Base-by-base conservation (phyloP, 306 rosid species). In the Prunus mongolica region DNA sequence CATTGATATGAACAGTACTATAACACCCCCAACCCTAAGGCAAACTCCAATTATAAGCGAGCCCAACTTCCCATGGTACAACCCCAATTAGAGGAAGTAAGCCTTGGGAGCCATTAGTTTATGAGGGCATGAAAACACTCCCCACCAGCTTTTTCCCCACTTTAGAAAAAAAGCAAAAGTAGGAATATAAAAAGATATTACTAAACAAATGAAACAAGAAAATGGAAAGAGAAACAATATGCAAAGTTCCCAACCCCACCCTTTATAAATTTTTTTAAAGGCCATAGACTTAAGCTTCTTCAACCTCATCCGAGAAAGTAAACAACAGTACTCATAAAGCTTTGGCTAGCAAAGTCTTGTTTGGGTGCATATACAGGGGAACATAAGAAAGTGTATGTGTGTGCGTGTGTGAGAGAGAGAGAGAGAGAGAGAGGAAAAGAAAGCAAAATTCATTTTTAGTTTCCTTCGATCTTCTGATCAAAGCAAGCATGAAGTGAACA, bases 141-240 rank as follows among this genome's bases (percentile, higher is more conserved):
- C 71, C 78, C 82, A 82, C 86, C 88, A 81, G 84, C 93, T 87
- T 91, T 86, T 60, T 63, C 75, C 70, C 83, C 87, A 82, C 89
- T 91, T 87, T 91, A 81, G 74, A 80, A 68, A 76, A 89, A 89
- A 86, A 80, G 88, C 62, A 73, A 89, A 87, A 87, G 88, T 70
- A 80, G 71, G 80, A 85, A 89, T 76, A 84, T 80, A 84, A 84
- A 80, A 79, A 76, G 63, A 88, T 80, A 67, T 67, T 76, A 75
- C 75, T 79, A 87, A 91, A 82, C 69, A 78, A 85, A 75, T 80
- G 87, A 84, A 85, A 61, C 65, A 28, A 67, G 52, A 71, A 68
- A 79, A 81, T 62, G 78, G 63, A 66, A 86, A 78, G 78, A 76
- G 74, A 81, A 81, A 85, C 64, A 78, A 61, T 78, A 74, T 83